Base-by-base conservation (phyloP, 805 yeast genomes). In the Suhomyces xylopsoci region DNA sequence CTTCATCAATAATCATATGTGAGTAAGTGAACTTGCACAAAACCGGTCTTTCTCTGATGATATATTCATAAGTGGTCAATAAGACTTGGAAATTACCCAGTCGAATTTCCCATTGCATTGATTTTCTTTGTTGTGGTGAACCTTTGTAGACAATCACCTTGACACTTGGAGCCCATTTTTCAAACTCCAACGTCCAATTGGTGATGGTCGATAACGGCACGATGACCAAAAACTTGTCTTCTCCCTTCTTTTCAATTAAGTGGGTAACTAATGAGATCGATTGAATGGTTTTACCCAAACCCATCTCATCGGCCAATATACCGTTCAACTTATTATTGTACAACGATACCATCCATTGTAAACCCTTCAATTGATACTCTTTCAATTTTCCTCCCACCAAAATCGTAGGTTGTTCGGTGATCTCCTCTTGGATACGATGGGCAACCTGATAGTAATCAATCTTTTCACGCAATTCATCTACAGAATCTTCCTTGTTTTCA, bases 1-100 rank as follows among this genome's bases (percentile, higher is more conserved):
- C 96, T 77, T 88, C 96, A 76, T 88, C 96, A 58, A 88, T 88
- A 58, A 88, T 87, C 93, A 88, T 88, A 67, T 89, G 93, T 42
- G 87, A 87, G 84, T 92, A 88, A 57, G 81, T 81, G 59, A 85
- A 81, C 62, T 85, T 86, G 26, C 84, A 70, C 60, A 88, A 72
- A 19, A 88, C 63, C 5, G 91, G 85, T 56, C 90, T 81, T 63
- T 88, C 96, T 62, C 87, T 80, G 57, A 88, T 87, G 57, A 88
- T 83, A 63, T 88, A 88, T 69, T 88, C 96, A 63, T 84, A 88
- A 3, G 96, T 88, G 2, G 96, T 88, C 63, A 88, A 76, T 54
- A 88, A 67, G 10, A 88, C 91, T 55, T 85, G 87, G 71, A 88
- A 88, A 60, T 84, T 83, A 10, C 92, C 90, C 7, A 74, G 65